Base-by-base conservation (phyloP, 116 monocot species). In the Posidonia oceanica region DNA sequence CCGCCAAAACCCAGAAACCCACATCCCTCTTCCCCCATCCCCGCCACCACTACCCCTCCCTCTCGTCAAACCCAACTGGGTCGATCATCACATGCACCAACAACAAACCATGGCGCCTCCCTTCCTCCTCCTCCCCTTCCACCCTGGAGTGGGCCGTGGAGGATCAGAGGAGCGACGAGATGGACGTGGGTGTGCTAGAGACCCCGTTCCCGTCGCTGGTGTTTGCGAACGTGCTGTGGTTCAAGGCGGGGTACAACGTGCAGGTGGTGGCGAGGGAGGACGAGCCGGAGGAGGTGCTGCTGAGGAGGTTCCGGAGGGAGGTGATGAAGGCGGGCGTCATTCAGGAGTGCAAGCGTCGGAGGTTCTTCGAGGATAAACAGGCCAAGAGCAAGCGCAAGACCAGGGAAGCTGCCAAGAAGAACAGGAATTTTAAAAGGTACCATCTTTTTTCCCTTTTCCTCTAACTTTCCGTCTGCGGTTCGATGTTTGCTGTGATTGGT, bases 191-290 rank as follows among this genome's bases (percentile, higher is more conserved):
- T 4, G 64, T 64, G 17, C 10, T 57, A 55, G 57, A 13, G 55
- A 22, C 39, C 14, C 37, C 70, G 7, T 70, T 36, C 73, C 77
- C 71, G 14, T 13, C 71, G 15, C 17, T 59, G 71, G 71, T 64
- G 0, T 48, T 7, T 14, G 71, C 71, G 42, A 70, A 77, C 48
- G 64, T 71, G 71, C 54, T 71, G 29, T 44, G 23, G 55, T 71
- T 44, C 77, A 77, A 77, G 65, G 55, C 69, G 48, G 76, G 69
- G 61, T 39, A 79, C 79, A 89, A 89, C 59, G 78, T 80, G 29
- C 75, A 85, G 78, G 69, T 89, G 60, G 71, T 79, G 64, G 89
- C 86, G 5, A 76, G 68, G 0, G 89, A 89, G 61, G 81, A 86
- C 17, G 86, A 88, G 70, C 65, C 76, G 29, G 77, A 79, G 60